Conservation (phyloP, 139 green algal species). For the Chlorella sp. region DNA sequence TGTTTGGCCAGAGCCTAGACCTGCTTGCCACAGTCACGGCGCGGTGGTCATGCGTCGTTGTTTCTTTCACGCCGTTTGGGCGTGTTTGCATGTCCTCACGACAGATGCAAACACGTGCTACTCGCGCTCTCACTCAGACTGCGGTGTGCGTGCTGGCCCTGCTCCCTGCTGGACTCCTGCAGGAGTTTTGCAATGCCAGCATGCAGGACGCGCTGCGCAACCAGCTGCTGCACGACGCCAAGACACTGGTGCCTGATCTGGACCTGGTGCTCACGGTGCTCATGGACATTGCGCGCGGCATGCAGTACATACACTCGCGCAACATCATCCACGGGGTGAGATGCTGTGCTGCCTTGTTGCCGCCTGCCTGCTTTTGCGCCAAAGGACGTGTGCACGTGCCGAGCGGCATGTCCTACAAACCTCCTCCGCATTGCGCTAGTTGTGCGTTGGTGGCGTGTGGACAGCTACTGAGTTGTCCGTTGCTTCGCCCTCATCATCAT, state of each 20-base stretch:
- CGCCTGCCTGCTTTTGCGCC: too few species aligned
- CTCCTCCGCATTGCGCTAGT: too few species aligned
- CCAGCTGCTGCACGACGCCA: slow-evolving; percentile 18
- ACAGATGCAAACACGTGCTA: not conserved
- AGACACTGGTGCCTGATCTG: slow-evolving; percentile 14
- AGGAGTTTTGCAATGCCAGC: slow-evolving; percentile 34
- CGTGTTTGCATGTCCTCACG: not conserved
- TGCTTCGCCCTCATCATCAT: too few species aligned
- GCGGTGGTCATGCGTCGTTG: not conserved
- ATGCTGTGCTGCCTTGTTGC: too few species aligned
- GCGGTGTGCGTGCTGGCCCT: not conserved
- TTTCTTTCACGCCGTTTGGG: too few species aligned
- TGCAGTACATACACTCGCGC: slow-evolving; percentile 18
- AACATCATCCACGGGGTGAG: slow-evolving; percentile 21
- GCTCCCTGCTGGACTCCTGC: not conserved
- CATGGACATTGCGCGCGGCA: slow-evolving; percentile 12
- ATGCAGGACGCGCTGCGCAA: slow-evolving; percentile 15
- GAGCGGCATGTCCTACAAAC: too few species aligned
- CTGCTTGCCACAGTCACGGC: too few species aligned
- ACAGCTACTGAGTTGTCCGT: too few species aligned
- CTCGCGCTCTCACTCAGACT: not conserved
- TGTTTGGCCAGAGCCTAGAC: too few species aligned
- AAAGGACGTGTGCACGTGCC: too few species aligned
- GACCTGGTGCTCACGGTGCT: slow-evolving; percentile 18
- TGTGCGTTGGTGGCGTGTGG: too few species aligned